Evolutionary conservation across 768 basidiomycete genomes (phyloP).

Genomic region (Lactifluus pinguis): DNA sequence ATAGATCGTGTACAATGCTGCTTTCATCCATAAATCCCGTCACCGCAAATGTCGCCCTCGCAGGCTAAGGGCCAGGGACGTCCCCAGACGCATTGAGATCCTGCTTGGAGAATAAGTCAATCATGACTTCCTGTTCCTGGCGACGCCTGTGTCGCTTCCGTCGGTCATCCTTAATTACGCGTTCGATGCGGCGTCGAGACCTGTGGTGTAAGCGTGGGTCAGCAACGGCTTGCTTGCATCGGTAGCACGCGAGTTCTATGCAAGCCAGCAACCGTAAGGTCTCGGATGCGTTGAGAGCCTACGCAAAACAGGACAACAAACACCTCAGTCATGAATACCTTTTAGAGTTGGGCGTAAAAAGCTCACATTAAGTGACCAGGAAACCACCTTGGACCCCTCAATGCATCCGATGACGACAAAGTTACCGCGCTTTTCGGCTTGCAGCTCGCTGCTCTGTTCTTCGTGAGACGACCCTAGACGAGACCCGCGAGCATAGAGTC

Average conservation of each 20-base stretch:
- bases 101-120: conserved; percentile 65
- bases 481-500: neutral
- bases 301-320: neutral
- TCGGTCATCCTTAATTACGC: conserved; percentile 79
- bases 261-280: conserved; percentile 74
- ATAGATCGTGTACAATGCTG: conserved; percentile 17
- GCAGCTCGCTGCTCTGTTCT: conserved; percentile 52
- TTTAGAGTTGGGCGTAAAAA: neutral
- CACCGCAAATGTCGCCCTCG: neutral
- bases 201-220: conserved; percentile 62
- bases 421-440: conserved; percentile 82
- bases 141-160: conserved; percentile 71
- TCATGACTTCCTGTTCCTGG: conserved; percentile 76
- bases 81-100: conserved; percentile 26
- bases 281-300: conserved; percentile 80
- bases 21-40: conserved; percentile 14
- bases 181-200: conserved; percentile 61
- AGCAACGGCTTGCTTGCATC: conserved; percentile 55
- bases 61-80: neutral
- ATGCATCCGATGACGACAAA: conserved; percentile 80
- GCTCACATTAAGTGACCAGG: conserved; percentile 78
- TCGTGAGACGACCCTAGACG: conserved; percentile 16
- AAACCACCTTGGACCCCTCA: conserved; percentile 62
- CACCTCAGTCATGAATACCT: neutral
- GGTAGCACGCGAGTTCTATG: conserved; percentile 79